Conservation (phyloP, 441 rosid genomes). For the Croton setiger region DNA sequence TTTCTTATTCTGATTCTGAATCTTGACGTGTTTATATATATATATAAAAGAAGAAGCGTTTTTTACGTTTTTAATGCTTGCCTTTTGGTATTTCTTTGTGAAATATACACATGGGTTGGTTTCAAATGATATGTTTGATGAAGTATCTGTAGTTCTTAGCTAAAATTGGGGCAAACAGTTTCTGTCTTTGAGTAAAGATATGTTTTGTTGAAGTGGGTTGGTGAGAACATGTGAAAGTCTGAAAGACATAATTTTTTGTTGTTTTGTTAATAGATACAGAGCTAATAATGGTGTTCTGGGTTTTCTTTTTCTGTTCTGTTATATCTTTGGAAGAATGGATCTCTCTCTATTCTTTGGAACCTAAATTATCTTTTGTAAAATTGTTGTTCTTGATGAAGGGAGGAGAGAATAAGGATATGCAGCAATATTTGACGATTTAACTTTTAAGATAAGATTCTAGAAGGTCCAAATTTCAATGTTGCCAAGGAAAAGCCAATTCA, state of each 20-base stretch:
- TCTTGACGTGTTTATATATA: background rate
- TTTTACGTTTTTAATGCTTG: background rate
- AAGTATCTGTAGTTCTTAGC: background rate
- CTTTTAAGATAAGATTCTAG: background rate
- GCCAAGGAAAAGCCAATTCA: background rate
- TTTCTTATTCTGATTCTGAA: background rate
- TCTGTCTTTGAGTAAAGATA: background rate
- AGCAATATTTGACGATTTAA: background rate
- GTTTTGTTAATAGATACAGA: background rate
- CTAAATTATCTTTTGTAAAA: background rate
- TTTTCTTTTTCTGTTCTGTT: background rate
- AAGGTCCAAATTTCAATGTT: background rate
- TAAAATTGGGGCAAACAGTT: slow-evolving; percentile 11
- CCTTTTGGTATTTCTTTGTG: background rate
- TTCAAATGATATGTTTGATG: slow-evolving; percentile 4
- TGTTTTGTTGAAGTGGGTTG: slow-evolving; percentile 18
- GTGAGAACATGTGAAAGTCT: slow-evolving; percentile 10
- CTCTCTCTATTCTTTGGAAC: background rate
- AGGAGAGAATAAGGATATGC: background rate
- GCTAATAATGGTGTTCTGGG: background rate
- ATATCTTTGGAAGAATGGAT: no score
- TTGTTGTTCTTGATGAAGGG: background rate
- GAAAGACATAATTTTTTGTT: background rate
- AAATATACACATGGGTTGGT: background rate
- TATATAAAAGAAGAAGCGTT: background rate